Evolutionary conservation across 1,284 basidiomycete species (phyloP).

Genomic region (Phenoliferia sp.): DNA sequence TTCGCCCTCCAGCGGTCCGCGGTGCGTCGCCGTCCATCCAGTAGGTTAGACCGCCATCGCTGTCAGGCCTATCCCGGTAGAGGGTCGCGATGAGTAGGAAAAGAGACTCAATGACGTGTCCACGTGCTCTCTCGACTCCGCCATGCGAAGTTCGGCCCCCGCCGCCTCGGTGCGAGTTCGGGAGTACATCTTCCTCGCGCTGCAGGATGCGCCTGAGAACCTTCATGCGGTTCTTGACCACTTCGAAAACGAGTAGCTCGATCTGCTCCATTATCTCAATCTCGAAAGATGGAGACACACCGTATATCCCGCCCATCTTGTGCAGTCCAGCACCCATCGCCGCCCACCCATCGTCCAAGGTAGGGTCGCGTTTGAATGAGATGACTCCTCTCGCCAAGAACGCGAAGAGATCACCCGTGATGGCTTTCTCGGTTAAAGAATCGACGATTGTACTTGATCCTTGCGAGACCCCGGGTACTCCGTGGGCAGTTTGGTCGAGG

Average conservation of each 20-base stretch:
- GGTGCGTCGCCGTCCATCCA: constrained; percentile 60
- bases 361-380: constrained; percentile 40
- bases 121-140: not conserved
- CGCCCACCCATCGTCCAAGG: constrained; percentile 32
- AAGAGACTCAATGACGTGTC: constrained; percentile 74
- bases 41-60: constrained; percentile 71
- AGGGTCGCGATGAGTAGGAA: constrained; percentile 77
- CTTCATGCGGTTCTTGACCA: constrained; percentile 73
- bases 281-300: constrained; percentile 64
- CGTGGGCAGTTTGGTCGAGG: constrained; percentile 64
- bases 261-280: constrained; percentile 60
- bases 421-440: constrained; percentile 69
- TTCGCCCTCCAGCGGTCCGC: constrained; percentile 34
- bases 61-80: constrained; percentile 66
- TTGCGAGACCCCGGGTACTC: not conserved
- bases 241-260: constrained; percentile 64
- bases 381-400: constrained; percentile 54
- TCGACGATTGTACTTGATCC: constrained; percentile 54
- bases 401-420: constrained; percentile 75
- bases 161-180: constrained; percentile 45
- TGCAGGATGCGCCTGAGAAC: constrained; percentile 88
- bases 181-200: constrained; percentile 74
- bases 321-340: constrained; percentile 33
- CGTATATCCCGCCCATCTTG: constrained; percentile 43
- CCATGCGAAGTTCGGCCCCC: constrained; percentile 42